phyloP scores from a whole-genome alignment of 352 stramenopile species.

The Phytopythium vexans region DNA sequence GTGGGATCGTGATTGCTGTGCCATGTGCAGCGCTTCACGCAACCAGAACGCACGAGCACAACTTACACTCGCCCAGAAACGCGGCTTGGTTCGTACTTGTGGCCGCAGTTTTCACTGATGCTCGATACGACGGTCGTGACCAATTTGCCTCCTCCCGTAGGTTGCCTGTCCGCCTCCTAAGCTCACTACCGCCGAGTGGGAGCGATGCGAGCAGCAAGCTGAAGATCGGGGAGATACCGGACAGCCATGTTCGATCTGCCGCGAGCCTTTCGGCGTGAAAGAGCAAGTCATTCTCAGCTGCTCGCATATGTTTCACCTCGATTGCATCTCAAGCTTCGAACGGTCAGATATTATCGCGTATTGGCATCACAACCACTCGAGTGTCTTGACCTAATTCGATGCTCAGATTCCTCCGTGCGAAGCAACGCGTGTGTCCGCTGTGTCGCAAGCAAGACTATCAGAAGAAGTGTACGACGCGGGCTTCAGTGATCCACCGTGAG shows the following conservation, averaged over 20 bases:
- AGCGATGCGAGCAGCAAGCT: conserved; percentile 63
- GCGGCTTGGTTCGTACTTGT: conserved; percentile 45
- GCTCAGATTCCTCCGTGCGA: conserved; percentile 65
- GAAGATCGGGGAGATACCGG: conserved; percentile 52
- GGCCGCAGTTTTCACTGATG: not conserved
- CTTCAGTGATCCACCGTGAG: conserved; percentile 45
- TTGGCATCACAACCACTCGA: not conserved
- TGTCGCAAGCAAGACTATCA: conserved; percentile 85
- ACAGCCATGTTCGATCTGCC: conserved; percentile 82
- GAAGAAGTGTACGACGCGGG: conserved; percentile 56
- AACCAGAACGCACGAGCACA: conserved; percentile 22
- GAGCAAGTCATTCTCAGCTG: conserved; percentile 85
- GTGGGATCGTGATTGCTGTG: conserved; percentile 32
- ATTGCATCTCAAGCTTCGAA: conserved; percentile 83
- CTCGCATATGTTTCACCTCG: conserved; percentile 84
- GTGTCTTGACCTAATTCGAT: not conserved
- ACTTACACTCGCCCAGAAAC: conserved; percentile 67
- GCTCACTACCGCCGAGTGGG: conserved; percentile 67
- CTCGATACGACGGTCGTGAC: not conserved
- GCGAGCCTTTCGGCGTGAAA: conserved; percentile 64
- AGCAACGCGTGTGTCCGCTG: conserved; percentile 75
- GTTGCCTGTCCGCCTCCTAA: conserved; percentile 52
- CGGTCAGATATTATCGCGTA: conserved; percentile 15
- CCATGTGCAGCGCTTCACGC: conserved; percentile 36
- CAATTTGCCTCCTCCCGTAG: conserved; percentile 11